Evolutionary conservation across 306 rosid genomes (phyloP).

Genomic region (Pyrus communis): DNA sequence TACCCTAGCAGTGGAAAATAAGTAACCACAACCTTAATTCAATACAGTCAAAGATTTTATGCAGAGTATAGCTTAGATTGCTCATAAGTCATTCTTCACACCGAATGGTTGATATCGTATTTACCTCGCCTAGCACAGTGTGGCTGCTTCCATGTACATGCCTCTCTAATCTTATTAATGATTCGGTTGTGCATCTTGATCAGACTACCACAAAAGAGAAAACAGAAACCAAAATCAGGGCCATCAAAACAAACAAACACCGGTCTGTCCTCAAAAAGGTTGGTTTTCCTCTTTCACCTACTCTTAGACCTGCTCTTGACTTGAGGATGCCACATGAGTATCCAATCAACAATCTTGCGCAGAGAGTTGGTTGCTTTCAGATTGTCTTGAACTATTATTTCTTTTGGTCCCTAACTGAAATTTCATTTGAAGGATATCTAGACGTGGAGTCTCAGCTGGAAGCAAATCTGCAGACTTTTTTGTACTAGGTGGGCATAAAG

Average conservation of each 20-base stretch:
- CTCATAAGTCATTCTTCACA: background rate
- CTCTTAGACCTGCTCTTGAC: background rate
- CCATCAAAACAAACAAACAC: conserved; percentile 11
- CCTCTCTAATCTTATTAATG: background rate
- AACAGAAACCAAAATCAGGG: conserved; percentile 11
- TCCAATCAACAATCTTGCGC: background rate
- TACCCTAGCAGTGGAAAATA: background rate
- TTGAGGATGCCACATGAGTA: background rate
- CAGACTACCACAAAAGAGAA: conserved; percentile 31
- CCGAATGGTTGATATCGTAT: background rate
- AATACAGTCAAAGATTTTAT: background rate
- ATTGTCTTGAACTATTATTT: background rate
- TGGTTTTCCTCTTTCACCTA: conserved; percentile 10
- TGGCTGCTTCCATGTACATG: background rate
- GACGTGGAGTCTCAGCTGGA: conserved; percentile 16
- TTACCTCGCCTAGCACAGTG: background rate
- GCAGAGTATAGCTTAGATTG: background rate
- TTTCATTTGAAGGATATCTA: conserved; percentile 11
- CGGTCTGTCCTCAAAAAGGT: conserved; percentile 22
- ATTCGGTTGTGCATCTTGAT: conserved; percentile 21
- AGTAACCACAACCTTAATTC: background rate
- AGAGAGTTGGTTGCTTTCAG: background rate
- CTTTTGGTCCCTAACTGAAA: conserved; percentile 8
- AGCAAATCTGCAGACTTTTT: conserved; percentile 11
- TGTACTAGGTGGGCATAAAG: background rate